Evolutionary conservation across 2,329 filamentous ascomycete genomes (phyloP), one percentile per base, ranked within the genome.

Genomic region (Chalaropsis ovoidea): DNA sequence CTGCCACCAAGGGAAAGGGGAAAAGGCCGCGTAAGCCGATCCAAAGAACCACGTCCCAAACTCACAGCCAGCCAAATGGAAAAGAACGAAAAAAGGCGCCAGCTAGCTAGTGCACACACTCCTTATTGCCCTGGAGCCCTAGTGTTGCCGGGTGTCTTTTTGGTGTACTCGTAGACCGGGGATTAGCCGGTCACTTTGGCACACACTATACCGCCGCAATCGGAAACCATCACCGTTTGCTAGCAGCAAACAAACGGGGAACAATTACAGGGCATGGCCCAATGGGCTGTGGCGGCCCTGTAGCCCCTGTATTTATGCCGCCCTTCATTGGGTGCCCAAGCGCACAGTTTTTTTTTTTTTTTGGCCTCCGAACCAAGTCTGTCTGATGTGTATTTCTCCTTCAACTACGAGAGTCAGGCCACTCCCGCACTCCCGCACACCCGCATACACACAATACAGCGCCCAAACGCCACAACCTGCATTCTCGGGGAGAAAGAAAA

Each of bases 21-120:
- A 63, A 67, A 64, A 67, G 65, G 65, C 65, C 65, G 65, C 65
- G 65, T 67, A 64, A 67, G 65, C 65, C 63, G 17, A 24, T 61
- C 13, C 22, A 65, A 56, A n/a, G 54, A 58, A 27, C 54, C 54
- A 58, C 17, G 31, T 17, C 24, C 24, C 43, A 47, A 47, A 11
- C 3, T 17, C 17, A n/a, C 17, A 19, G 31, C 27, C 13, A 39
- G 24, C 54, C 27, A 19, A 19, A 58, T n/a, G n/a, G n/a, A 58
- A 43, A n/a, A 13, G 42, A 43, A 58, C 19, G 52, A n/a, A 13
- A 10, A 43, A 58, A 39, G 52, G 52, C 31, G 39, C 52, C 43
- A 8, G 8, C 24, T 19, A 8, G 24, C 15, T 58, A 52, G 47
- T 15, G 45, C 45, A 47, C n/a, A n/a, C n/a, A 10, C 4, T 6